A percentile compares a stretch with the other conserved stretches of the same genome.
These are phyloP conservation scores for Pseudozyma thailandica DNA, from an alignment of 1,284 basidiomycete species.

Conservation along the genomic window DNA sequence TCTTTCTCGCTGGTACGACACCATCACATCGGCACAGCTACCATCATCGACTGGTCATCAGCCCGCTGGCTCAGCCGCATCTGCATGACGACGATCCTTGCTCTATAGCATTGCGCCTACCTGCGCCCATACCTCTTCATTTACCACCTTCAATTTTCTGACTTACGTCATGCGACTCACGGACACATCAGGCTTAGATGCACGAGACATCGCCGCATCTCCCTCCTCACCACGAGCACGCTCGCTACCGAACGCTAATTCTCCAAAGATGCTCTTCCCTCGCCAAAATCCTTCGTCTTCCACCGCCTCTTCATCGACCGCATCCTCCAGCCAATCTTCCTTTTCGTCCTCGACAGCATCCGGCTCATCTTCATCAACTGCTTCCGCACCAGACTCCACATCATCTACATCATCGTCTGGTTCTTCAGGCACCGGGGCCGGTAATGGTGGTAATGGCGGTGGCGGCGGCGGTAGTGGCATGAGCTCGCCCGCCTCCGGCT, in stretches of 20 bases:
- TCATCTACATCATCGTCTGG: slow-evolving; percentile 10
- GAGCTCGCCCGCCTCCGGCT: slow-evolving; percentile 32
- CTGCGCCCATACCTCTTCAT: slow-evolving; percentile 2
- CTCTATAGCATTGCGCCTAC: background rate
- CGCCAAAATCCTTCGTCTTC: slow-evolving; percentile 28
- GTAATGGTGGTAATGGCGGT: background rate
- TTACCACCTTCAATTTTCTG: background rate
- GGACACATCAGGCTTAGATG: background rate
- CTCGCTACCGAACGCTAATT: slow-evolving; percentile 1
- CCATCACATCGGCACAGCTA: background rate
- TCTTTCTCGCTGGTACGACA: too few relatives aligned
- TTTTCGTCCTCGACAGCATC: slow-evolving; percentile 6
- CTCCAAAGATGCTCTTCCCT: background rate
- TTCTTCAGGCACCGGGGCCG: slow-evolving; percentile 5
- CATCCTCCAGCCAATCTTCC: slow-evolving; percentile 4
- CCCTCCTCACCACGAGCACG: slow-evolving; percentile 7
- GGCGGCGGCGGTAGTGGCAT: slow-evolving; percentile 6
- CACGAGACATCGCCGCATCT: background rate
- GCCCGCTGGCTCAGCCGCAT: slow-evolving; percentile 11
- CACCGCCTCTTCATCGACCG: slow-evolving; percentile 4
- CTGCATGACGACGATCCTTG: slow-evolving; percentile 13
- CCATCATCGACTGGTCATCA: background rate
- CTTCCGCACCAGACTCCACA: slow-evolving; percentile 5
- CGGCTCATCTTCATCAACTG: background rate
- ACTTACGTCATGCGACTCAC: slow-evolving; percentile 16